Base-by-base conservation (phyloP, 805 yeast genomes). In the Sugiyamaella floridensis region DNA sequence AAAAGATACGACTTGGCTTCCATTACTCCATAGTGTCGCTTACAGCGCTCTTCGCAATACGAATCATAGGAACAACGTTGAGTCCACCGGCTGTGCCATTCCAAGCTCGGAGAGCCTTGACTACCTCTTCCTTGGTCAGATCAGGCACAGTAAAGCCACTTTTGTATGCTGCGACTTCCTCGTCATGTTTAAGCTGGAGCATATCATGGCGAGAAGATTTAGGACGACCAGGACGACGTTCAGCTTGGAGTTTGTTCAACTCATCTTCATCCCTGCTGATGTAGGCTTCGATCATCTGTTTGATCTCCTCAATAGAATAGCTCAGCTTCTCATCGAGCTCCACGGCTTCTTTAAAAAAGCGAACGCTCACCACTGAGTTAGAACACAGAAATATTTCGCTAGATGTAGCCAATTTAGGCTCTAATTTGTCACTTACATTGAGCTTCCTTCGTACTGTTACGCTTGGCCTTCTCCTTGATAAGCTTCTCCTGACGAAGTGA, bases 181-280 rank as follows among this genome's bases (percentile, higher is more conserved):
- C 70, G 50, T 83, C 81, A 45, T 75, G 74, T 62, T 79, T 79
- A 58, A 77, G 78, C 60, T 86, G 85, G 53, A 89, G 67, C 19
- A 79, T 62, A 58, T 81, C 82, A 62, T 88, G 96, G 63, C 81
- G 81, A 55, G 78, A 79, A 5, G 86, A 69, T 15, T 86, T 77
- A 9, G 99, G 96, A 71, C 98, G 78, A 15, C 95, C 95, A n/a
- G 89, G 81, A 65, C 96, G 79, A 73, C 96, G 80, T 51, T 76
- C 79, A 4, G 66, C 68, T 55, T 76, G 78, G 52, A 87, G 71
- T 49, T 73, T 73, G n/a, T 77, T 77, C 49, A 92, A 66, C 65
- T 90, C 97, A 14, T 80, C 89, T 61, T 85, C 86, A 62, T 83
- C 84, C 66, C 96, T 78, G 14, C 76, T 66, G 12, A 90, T 71